Evolutionary conservation across 129 eudicot genomes (phyloP), one percentile per base, ranked within the genome.

Genomic region (Daucus carota): DNA sequence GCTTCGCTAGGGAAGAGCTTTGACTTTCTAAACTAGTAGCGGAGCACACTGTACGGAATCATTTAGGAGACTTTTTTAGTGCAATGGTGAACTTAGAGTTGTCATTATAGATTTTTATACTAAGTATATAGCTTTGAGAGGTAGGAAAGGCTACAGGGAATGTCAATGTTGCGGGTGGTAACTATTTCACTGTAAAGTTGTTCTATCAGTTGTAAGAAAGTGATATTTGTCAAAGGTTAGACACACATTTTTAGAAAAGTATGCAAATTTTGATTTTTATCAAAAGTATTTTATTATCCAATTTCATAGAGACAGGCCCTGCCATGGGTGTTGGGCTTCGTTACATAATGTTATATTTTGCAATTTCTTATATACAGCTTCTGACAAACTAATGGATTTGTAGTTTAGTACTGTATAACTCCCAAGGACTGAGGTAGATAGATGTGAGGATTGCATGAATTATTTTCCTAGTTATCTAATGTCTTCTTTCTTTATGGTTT

Each of bases 391-490:
- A n/a, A n/a, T n/a, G n/a, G 42, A 68, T 28, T 34, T 68, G 73
- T 38, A 16, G 43, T 38, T 69, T 69, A 41, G 13, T 34, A 20
- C 60, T 20, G 28, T 8, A 54, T 3, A 29, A n/a, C 29, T 54
- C 28, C 8, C 13, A 54, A 54, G 31, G 31, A 10, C 28, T 8
- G 62, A 52, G 29, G 26, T 8, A 11, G 14, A 24, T 28, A 57
- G 10, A 24, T 57, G 31, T 11, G 48, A n/a, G 22, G 17, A 38
- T 41, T 41, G 44, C 32, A n/a, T 38, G 74, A 70, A 43, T 7
- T 11, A 12, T 47, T 33, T 57, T 42, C 11, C 40, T 78, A 47
- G 26, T 52, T n/a, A 47, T 75, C 38, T 79, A 46, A 86, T 69
- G 24, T 34, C 20, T 50, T 60, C 63, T 47, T 43, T 73, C 69